Percentiles rank a stretch among this genome's conserved stretches.
phyloP scores from a whole-genome alignment of 2,329 filamentous ascomycete species.

The Nemania serpens region DNA sequence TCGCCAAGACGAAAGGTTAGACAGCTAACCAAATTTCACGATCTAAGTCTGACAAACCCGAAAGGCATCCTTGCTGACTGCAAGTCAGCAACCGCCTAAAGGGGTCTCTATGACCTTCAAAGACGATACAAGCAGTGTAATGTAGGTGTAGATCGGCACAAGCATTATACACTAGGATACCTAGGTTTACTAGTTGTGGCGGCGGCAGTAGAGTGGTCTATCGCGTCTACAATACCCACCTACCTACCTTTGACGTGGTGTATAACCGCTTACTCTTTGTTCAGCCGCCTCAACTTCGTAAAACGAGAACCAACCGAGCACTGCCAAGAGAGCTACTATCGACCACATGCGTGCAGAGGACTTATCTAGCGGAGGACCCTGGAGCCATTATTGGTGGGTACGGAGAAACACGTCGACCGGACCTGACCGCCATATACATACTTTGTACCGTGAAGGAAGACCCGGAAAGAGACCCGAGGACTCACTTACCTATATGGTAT shows the following conservation, averaged over 20 bases:
- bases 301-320: conserved; percentile 14
- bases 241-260: background rate
- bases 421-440: conserved; percentile 18
- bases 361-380: background rate
- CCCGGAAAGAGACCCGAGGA: conserved; percentile 5
- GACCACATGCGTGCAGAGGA: conserved; percentile 8
- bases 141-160: background rate
- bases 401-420: conserved; percentile 3
- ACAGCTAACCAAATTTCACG: background rate
- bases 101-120: background rate
- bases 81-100: conserved; percentile 11
- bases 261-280: conserved; percentile 13
- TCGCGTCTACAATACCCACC: conserved; percentile 5
- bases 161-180: background rate
- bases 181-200: background rate
- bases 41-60: conserved; percentile 7
- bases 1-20: background rate
- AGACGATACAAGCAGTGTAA: no score
- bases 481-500: background rate
- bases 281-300: background rate
- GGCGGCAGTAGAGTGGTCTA: conserved; percentile 24
- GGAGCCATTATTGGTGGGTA: conserved; percentile 12
- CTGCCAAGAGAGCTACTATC: conserved; percentile 10
- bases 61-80: conserved; percentile 14
- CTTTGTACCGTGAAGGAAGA: background rate